Percentiles rank a stretch among this genome's conserved stretches.
phyloP scores from a whole-genome alignment of 768 basidiomycete species.

The Boletales sp. region DNA sequence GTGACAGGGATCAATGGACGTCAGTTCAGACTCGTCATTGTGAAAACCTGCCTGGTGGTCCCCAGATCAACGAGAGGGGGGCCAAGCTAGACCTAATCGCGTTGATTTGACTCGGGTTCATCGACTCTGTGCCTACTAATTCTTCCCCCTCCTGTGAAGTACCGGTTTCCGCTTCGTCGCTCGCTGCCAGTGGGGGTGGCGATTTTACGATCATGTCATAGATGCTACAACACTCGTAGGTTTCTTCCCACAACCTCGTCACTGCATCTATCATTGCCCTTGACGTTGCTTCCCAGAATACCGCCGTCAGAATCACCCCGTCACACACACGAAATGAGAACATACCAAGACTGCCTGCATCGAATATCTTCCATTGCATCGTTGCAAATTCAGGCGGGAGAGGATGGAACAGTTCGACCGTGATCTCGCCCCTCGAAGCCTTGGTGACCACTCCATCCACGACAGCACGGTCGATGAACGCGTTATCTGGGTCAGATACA shows the following conservation, averaged over 20 bases:
- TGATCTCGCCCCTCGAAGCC: constrained; percentile 50
- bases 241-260: constrained; percentile 41
- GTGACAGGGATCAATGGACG: neutral
- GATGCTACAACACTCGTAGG: constrained; percentile 46
- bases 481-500: constrained; percentile 51
- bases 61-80: constrained; percentile 60
- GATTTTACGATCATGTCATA: constrained; percentile 41
- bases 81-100: constrained; percentile 46
- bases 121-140: constrained; percentile 11
- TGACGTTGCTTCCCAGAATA: constrained; percentile 44
- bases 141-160: constrained; percentile 10
- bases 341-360: constrained; percentile 57
- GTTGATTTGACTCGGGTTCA: constrained; percentile 54
- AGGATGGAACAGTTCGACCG: constrained; percentile 50
- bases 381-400: constrained; percentile 56
- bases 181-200: constrained; percentile 8
- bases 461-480: constrained; percentile 42
- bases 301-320: neutral
- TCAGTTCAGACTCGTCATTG: neutral
- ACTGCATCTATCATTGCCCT: constrained; percentile 66
- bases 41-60: constrained; percentile 50
- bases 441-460: constrained; percentile 60
- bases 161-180: constrained; percentile 13
- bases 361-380: constrained; percentile 65
- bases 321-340: neutral